Evolutionary conservation across 2,329 filamentous ascomycete species (phyloP), one percentile per base, ranked within the genome.

Genomic region (Calonectria pteridis): DNA sequence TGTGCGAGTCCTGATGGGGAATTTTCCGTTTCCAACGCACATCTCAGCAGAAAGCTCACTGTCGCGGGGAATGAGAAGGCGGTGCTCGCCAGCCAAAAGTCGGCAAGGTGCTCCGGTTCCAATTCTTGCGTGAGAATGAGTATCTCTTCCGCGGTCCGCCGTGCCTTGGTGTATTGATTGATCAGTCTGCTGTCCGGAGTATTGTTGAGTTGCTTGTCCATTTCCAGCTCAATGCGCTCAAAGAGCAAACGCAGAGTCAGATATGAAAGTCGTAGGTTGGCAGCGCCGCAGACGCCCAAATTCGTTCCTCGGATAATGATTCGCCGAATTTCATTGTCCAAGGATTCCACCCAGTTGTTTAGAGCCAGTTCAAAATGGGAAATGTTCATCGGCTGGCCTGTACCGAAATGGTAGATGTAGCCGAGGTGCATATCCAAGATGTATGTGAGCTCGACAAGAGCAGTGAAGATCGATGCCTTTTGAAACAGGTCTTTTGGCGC

Each of bases 181-280:
- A 81, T 66, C 18, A 83, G 50, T 11, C 77, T 72, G 20, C 77
- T 77, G 29, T 80, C 78, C 20, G 77, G 53, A 6, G 72, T 6
- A 35, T 68, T 65, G 20, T 77, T 69, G 2, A 77, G 72, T n/a
- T 82, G 78, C 74, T 81, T 85, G 71, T 84, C 82, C 1, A 83
- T 81, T 66, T 89, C 87, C 1, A 89, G 84, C 63, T 86, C 84
- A 23, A 90, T 86, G 1, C 88, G 84, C 28, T 86, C 84, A 0
- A 87, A 81, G 0, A 91, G 80, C 3, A 91, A 82, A 35, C 85
- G 85, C 6, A 87, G 83, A 0, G 87, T 87, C 0, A 91, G 77
- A 73, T 89, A 90, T 0, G 87, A 84, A 2, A 91, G 79, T 3
- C 89, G 87, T 14, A 91, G 82, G 64, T 90, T 91, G 9, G 88